Evolutionary conservation across 495 filamentous ascomycete species (phyloP), one percentile per base, ranked within the genome.

Genomic region (Umbilicaria muhlenbergii): DNA sequence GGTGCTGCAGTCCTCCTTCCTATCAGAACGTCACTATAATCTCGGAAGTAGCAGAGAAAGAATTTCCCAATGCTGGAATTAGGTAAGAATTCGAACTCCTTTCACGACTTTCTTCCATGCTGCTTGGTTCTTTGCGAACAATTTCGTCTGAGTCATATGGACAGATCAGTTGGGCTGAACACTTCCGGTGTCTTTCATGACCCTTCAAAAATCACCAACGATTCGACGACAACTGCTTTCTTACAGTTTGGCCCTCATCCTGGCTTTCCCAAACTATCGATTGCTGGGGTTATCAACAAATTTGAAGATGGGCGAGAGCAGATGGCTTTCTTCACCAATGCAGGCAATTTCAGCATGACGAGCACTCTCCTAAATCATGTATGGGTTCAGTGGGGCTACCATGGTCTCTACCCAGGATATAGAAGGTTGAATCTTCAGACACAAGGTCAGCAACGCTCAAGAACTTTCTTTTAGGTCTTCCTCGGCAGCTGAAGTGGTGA

Each of bases 311-410:
- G 69, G 19, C 63, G 74, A 38, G 61, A 78, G 58, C 71, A 80
- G 55, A 75, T 78, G 74, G 74, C 67, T 0, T 77, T 74, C 58
- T 77, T 76, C 59, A 67, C 71, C 34, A 51, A 53, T 14, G 71
- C 71, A 32, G 69, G 70, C 6, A 66, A 64, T 42, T 78, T 75
- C 74, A 67, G 68, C 46, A 52, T 61, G 12, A 64, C 72, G 8
- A 72, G 67, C 50, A 76, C 64, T 51, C 72, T 62, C 44, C 54
- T 78, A 45, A 71, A 75, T 55, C 75, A 80, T 56, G 69, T 70
- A n/a, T 77, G 70, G 69, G 76, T 80, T 45, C 67, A 69, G 48
- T 80, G 73, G 73, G 53, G 75, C 11, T 76, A 72, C 13, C 63
- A 71, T 32, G 75, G 75, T 32, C 48, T 76, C 3, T 70, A 73